phyloP scores from a whole-genome alignment of 768 basidiomycete genomes.

The Naganishia vaughanmartiniae region DNA sequence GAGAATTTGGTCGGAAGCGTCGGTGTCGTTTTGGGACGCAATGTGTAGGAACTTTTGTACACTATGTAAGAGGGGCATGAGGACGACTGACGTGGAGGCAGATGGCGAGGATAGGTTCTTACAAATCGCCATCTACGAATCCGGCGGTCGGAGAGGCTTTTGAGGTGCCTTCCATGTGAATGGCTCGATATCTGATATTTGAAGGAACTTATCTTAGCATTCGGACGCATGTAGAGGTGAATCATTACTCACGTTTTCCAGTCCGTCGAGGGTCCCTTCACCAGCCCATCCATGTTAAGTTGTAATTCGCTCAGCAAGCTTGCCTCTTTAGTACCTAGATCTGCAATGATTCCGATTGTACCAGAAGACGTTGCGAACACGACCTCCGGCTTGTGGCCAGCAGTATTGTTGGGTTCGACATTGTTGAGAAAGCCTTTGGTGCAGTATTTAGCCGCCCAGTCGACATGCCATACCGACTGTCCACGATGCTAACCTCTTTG shows the following conservation, averaged over 20 bases:
- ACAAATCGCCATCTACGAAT: slow-evolving; percentile 52
- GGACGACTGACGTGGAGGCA: not conserved
- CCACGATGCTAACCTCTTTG: slow-evolving; percentile 33
- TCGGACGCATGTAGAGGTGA: slow-evolving; percentile 35
- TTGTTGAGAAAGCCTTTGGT: not conserved
- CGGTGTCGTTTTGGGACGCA: slow-evolving; percentile 29
- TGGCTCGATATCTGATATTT: slow-evolving; percentile 21
- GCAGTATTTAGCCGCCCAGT: not conserved
- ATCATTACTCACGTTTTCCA: slow-evolving; percentile 34
- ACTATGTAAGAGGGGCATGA: slow-evolving; percentile 31
- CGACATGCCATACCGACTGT: not conserved
- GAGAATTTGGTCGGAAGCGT: slow-evolving; percentile 25
- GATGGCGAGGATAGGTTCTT: slow-evolving; percentile 25
- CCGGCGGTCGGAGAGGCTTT: slow-evolving; percentile 40
- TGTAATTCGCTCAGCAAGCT: slow-evolving; percentile 45
- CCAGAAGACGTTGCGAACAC: slow-evolving; percentile 46
- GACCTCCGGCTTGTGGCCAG: slow-evolving; percentile 41
- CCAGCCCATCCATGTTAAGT: slow-evolving; percentile 44
- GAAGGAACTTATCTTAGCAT: not conserved
- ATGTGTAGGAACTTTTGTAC: slow-evolving; percentile 46
- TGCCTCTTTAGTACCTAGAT: slow-evolving; percentile 38
- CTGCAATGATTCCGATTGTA: slow-evolving; percentile 46
- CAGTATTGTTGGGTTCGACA: slow-evolving; percentile 13
- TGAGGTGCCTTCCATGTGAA: slow-evolving; percentile 30
- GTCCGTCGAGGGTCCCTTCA: slow-evolving; percentile 39